Conservation (phyloP, 352 stramenopile genomes). For the Phytopythium boreale region DNA sequence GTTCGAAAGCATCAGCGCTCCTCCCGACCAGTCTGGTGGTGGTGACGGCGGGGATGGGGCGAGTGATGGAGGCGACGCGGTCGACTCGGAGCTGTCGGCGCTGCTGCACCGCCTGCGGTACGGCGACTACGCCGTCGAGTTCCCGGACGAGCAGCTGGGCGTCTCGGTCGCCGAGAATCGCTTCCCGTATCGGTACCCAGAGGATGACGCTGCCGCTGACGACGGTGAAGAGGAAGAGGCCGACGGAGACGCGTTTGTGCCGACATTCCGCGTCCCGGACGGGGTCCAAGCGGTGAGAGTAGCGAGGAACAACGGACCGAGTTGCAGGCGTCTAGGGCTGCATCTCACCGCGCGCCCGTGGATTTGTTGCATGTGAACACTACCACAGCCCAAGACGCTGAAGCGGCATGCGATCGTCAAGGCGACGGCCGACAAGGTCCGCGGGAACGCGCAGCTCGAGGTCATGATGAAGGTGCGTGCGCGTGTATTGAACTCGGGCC, state of each 20-base stretch:
- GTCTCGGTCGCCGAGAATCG: slow-evolving; percentile 19
- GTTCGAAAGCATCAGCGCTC: neutral
- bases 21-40: neutral
- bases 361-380: neutral
- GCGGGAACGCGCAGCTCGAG: slow-evolving; percentile 35
- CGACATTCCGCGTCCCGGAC: slow-evolving; percentile 22
- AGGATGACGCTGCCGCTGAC: slow-evolving; percentile 18
- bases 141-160: slow-evolving; percentile 19
- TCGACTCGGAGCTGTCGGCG: slow-evolving; percentile 9
- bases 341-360: neutral
- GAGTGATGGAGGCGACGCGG: neutral
- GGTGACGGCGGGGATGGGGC: neutral
- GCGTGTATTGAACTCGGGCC: too few relatives aligned
- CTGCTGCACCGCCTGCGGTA: slow-evolving; percentile 44
- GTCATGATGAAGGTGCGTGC: slow-evolving; percentile 41
- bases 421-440: slow-evolving; percentile 43
- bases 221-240: slow-evolving; percentile 13
- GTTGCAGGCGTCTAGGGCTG: neutral
- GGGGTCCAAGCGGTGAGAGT: slow-evolving; percentile 23
- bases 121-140: slow-evolving; percentile 42
- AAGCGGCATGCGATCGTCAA: slow-evolving; percentile 39
- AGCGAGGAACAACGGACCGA: neutral
- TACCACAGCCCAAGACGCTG: slow-evolving; percentile 34
- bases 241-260: slow-evolving; percentile 23
- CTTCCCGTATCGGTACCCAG: slow-evolving; percentile 43